Percentiles rank a stretch among this genome's conserved stretches.
Conservation (phyloP, 306 rosid species). For the Dalbergia cultrata region DNA sequence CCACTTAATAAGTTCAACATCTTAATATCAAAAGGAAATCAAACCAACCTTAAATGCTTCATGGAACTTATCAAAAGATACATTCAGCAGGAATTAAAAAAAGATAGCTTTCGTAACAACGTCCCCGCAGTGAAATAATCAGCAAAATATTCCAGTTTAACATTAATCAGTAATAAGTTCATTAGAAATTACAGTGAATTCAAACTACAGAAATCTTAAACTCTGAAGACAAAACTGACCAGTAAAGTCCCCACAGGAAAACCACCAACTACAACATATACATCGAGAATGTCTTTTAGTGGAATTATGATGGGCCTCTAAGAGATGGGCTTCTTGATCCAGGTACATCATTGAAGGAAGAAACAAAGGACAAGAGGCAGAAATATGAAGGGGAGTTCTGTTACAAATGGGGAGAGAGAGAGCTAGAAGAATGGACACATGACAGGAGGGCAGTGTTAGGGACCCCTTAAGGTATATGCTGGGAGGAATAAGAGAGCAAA, state of each 20-base stretch:
- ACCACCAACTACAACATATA: not conserved
- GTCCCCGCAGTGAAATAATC: slow-evolving; percentile 23
- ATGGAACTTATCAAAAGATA: not conserved
- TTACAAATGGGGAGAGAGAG: not conserved
- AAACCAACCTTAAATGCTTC: slow-evolving; percentile 18
- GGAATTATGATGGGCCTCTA: not conserved
- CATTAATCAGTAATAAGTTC: slow-evolving; percentile 24
- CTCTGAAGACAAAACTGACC: slow-evolving; percentile 13
- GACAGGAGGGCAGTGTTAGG: not conserved
- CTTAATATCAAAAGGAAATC: slow-evolving; percentile 5
- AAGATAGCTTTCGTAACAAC: slow-evolving; percentile 29
- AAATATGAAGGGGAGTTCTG: not conserved
- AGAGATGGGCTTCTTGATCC: too few relatives aligned
- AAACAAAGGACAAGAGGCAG: not conserved
- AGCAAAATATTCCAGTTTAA: slow-evolving; percentile 28
- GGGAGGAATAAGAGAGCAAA: too few relatives aligned
- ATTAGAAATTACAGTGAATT: slow-evolving; percentile 21
- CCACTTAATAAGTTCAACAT: too few relatives aligned
- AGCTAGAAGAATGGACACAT: not conserved
- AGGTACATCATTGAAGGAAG: not conserved
- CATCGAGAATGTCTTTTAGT: not conserved
- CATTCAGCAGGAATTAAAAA: slow-evolving; percentile 19
- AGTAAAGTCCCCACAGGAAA: slow-evolving; percentile 13
- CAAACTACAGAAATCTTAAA: slow-evolving; percentile 11
- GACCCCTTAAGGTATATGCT: too few relatives aligned